A percentile compares a stretch with the other conserved stretches of the same genome.
phyloP scores from a whole-genome alignment of 257 asterid species.

The Solanum infundibuliforme region DNA sequence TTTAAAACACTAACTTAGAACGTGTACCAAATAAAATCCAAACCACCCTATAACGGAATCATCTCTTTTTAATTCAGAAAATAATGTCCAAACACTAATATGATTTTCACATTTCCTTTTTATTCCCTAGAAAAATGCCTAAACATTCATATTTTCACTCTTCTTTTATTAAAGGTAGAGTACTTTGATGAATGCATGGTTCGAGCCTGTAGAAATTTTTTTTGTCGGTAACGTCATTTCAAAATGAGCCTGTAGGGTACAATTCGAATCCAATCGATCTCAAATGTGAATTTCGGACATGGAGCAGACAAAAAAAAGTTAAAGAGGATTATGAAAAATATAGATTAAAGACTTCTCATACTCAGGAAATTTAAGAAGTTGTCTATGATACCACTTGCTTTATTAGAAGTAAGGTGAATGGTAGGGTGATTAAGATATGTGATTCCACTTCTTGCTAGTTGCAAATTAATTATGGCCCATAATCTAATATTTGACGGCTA shows the following conservation, averaged over 20 bases:
- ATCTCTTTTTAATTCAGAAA: too few species aligned
- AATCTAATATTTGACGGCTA: neutral
- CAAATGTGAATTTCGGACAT: neutral
- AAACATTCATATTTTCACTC: neutral
- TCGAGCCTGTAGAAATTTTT: too few species aligned
- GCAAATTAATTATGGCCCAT: neutral
- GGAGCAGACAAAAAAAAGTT: accelerated
- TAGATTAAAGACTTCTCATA: neutral
- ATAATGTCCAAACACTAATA: neutral
- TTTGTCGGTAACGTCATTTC: too few species aligned
- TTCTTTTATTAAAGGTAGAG: neutral
- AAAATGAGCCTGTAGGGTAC: too few species aligned
- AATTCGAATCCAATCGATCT: accelerated
- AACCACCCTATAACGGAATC: neutral
- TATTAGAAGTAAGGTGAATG: neutral
- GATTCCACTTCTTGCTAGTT: neutral
- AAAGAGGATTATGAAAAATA: neutral
- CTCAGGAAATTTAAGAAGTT: neutral
- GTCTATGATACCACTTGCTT: neutral
- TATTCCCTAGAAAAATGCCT: too few species aligned
- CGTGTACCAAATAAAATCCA: neutral
- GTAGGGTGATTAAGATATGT: neutral
- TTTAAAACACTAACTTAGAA: neutral
- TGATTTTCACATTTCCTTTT: neutral
- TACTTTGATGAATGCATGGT: too few species aligned